Evolutionary conservation across 768 basidiomycete genomes (phyloP).

Genomic region (Crassisporium funariophilum): DNA sequence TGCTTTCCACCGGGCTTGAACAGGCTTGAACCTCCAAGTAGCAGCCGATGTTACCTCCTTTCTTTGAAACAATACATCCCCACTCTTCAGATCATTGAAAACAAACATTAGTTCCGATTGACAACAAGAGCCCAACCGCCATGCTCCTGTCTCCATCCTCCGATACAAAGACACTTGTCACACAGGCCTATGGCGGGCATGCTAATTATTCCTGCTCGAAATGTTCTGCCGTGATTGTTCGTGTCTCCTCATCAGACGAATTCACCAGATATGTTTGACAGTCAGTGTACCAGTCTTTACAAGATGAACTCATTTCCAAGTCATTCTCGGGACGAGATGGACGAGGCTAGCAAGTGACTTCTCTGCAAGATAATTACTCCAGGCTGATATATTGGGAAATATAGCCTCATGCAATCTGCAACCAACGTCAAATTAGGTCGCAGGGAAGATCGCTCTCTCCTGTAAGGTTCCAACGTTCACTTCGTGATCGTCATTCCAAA

Average conservation of each 20-base stretch:
- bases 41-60: too few species aligned
- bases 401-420: conserved; percentile 80
- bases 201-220: conserved; percentile 70
- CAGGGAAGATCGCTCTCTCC: conserved; percentile 71
- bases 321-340: conserved; percentile 84
- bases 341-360: conserved; percentile 66
- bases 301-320: conserved; percentile 86
- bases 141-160: conserved; percentile 29
- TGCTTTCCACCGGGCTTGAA: too few species aligned
- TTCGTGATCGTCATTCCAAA: neutral
- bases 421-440: conserved; percentile 73
- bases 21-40: too few species aligned
- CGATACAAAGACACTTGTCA: conserved; percentile 56
- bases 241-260: conserved; percentile 24
- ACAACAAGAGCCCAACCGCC: neutral
- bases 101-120: too few species aligned
- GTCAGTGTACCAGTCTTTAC: conserved; percentile 59
- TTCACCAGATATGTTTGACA: neutral
- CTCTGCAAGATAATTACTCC: neutral
- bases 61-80: too few species aligned
- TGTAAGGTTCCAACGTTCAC: conserved; percentile 43
- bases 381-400: conserved; percentile 4
- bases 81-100: too few species aligned
- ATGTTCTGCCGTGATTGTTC: conserved; percentile 71
- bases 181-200: conserved; percentile 63